Base-by-base conservation (phyloP, 352 stramenopile genomes). In the Phytophthora fragariae region DNA sequence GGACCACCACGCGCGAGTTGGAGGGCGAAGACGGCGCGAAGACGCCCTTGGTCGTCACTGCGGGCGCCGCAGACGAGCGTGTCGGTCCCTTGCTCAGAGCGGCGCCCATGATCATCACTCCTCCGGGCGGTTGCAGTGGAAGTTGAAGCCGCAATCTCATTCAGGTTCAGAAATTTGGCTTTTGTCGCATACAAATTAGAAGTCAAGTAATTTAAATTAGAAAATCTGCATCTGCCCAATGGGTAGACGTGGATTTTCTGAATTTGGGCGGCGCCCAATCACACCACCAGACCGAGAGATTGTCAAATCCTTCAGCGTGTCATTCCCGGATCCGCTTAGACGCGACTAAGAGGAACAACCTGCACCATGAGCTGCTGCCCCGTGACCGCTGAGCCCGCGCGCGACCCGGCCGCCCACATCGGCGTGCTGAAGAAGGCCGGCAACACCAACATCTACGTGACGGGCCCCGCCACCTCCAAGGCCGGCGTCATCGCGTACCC, bases 311-410 rank as follows among this genome's bases (percentile, higher is more conserved):
- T 21, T 31, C 50, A 11, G 52, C 53, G 31, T 50, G 56, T 73
- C 71, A 78, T 75, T 76, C 44, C 17, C 37, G 4, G 56, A 75
- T 76, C 29, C 39, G 47, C 58, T 55, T 49, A 10, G 54, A 69
- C 24, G 12, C 31, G 11, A 44, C 8, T 7, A 64, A 61, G 55
- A 39, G 19, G 5, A 31, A 6, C 11, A 41, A 41, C 37, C 37
- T 44, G n/a, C 29, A 73, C 7, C 15, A 93, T 91, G 86, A 92
- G 84, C 77, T 94, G 88, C 78, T 94, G 88, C 76, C 88, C 88
- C 39, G 84, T 86, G 19, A 92, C 83, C 59, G 81, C 85, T 65
- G 83, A 92, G 63, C 86, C 86, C 33, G 72, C 86, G 17, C 73
- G 76, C 54, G 82, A 75, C 50, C 63, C 80, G 14, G 77, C 82